Base-by-base conservation (phyloP, 1,284 basidiomycete species). In the Boletellus sp. region DNA sequence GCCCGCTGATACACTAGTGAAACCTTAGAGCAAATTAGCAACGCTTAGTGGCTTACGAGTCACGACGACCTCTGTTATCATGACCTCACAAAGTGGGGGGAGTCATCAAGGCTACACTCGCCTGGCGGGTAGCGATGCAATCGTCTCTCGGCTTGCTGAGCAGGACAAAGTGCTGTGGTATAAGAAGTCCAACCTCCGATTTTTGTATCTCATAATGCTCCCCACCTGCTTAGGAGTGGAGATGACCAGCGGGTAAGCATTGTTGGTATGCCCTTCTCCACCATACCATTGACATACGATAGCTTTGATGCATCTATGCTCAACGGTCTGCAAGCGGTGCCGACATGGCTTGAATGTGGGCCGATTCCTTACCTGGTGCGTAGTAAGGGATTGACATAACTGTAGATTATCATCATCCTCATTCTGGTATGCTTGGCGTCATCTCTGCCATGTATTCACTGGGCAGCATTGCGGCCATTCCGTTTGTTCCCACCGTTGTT, bases 191-290 rank as follows among this genome's bases (percentile, higher is more conserved):
- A 50, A 50, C 40, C 48, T 50, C 21, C 40, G 48, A 14, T 1
- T 50, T 4, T 27, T 50, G 61, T 81, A 80, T 58, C 43, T 80
- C 17, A 45, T 79, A 42, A 69, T 80, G 57, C 64, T 78, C 51
- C 79, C 78, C 19, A 78, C 78, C 35, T 79, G 77, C 56, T 73
- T 82, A 25, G 79, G 78, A 25, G 78, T 79, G 13, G 78, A 80
- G 57, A 78, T 79, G 77, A 80, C 78, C 1, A 17, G 8, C 8
- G 41, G 41, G 33, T 27, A 21, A 35, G 23, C 13, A 6, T 35
- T 35, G 5, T 11, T 20, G 9, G n/a, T 19, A 14, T 19, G 5
- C 20, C 5, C 4, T 6, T 16, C n/a, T 14, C 4, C 19, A 23
- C 8, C 23, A 6, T 5, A 9, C 25, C n/a, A 16, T 17, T 37